phyloP scores from a whole-genome alignment of 2,329 filamentous ascomycete genomes.

The Emergomyces orientalis region DNA sequence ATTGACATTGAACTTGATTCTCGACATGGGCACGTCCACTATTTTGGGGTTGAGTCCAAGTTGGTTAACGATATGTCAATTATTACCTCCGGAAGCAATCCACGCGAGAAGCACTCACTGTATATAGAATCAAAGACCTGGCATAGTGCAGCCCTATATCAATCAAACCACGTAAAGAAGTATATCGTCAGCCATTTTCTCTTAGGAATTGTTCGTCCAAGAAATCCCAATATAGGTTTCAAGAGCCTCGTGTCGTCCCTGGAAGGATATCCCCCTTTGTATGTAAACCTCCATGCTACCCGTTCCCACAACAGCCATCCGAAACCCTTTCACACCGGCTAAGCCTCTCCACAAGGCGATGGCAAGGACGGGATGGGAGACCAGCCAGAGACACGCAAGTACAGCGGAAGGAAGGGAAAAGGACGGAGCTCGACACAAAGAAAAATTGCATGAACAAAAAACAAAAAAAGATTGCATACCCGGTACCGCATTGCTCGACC shows the following conservation, averaged over 20 bases:
- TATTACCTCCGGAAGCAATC: not conserved
- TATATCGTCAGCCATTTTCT: not conserved
- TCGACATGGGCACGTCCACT: slow-evolving; percentile 85
- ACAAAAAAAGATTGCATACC: slow-evolving; percentile 48
- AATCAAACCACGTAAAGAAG: slow-evolving; percentile 5
- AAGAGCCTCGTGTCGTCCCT: not conserved
- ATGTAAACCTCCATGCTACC: not conserved
- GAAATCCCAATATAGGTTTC: not conserved
- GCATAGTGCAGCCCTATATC: slow-evolving; percentile 74
- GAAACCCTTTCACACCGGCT: not conserved
- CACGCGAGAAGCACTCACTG: slow-evolving; percentile 40
- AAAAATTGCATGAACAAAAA: not conserved
- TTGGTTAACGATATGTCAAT: slow-evolving; percentile 1
- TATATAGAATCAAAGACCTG: slow-evolving; percentile 99
- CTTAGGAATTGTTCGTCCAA: not conserved
- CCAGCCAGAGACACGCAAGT: not conserved
- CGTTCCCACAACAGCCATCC: not conserved
- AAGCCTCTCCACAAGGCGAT: not conserved
- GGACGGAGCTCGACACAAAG: not conserved
- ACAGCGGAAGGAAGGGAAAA: not conserved
- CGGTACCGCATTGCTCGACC: slow-evolving; percentile 97
- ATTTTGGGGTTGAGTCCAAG: slow-evolving; percentile 14
- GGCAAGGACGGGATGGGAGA: not conserved
- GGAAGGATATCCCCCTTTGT: no score
- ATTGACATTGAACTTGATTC: slow-evolving; percentile 97